phyloP scores from a whole-genome alignment of 2,329 filamentous ascomycete species.

The Penicillium sclerotiorum region DNA sequence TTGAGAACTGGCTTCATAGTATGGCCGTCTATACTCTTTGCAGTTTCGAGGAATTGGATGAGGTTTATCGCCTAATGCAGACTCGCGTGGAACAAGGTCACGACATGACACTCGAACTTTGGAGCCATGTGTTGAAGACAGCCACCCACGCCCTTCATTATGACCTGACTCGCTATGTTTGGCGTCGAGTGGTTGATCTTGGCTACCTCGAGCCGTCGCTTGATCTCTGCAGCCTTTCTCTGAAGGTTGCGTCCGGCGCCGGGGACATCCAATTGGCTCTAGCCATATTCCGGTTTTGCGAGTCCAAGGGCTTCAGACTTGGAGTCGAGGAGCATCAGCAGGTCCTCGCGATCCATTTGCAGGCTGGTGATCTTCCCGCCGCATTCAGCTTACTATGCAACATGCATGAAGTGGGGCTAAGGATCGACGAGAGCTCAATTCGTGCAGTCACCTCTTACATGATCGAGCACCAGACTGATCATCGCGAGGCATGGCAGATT shows the following conservation, averaged over 20 bases:
- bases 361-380: constrained; percentile 61
- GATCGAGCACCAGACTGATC: constrained; percentile 47
- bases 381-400: constrained; percentile 72
- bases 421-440: constrained; percentile 62
- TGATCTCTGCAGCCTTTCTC: constrained; percentile 66
- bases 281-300: constrained; percentile 68
- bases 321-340: constrained; percentile 75
- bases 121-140: constrained; percentile 74
- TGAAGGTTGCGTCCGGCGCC: constrained; percentile 70
- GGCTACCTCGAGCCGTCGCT: constrained; percentile 64
- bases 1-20: constrained; percentile 76
- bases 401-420: constrained; percentile 67
- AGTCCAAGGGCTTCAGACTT: constrained; percentile 58
- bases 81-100: constrained; percentile 54
- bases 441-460: constrained; percentile 64
- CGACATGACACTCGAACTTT: constrained; percentile 60
- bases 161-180: constrained; percentile 68
- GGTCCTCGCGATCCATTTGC: constrained; percentile 70
- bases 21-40: constrained; percentile 74
- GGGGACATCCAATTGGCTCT: constrained; percentile 70
- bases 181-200: constrained; percentile 66
- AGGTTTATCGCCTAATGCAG: constrained; percentile 70
- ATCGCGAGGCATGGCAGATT: constrained; percentile 56
- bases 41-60: constrained; percentile 73
- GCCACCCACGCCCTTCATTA: constrained; percentile 67